phyloP scores from a whole-genome alignment of 257 asterid species.

The Solanum commersonii region DNA sequence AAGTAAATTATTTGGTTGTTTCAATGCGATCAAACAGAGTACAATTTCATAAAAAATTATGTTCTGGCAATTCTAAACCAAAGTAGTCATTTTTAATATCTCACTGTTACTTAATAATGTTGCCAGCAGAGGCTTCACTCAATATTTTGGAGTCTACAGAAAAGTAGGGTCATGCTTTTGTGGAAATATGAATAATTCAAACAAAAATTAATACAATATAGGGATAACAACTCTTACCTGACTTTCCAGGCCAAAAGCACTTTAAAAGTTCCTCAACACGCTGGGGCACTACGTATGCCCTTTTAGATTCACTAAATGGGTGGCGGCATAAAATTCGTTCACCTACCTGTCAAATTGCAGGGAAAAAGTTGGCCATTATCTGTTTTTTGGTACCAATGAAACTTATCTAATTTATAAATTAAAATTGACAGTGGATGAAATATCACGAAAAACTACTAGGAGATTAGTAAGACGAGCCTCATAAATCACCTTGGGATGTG shows the following conservation, averaged over 20 bases:
- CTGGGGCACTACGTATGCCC: constrained; percentile 89
- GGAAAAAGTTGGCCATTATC: not conserved
- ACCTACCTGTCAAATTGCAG: constrained; percentile 38
- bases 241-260: constrained; percentile 57
- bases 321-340: constrained; percentile 83
- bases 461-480: not conserved
- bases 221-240: not conserved
- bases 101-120: not conserved
- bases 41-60: not conserved
- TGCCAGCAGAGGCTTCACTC: not conserved
- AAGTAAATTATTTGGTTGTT: not conserved
- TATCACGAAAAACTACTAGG: not conserved
- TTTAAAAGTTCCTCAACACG: constrained; percentile 82
- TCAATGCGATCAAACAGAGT: not conserved
- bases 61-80: not conserved
- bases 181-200: not conserved
- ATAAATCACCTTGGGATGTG: constrained; percentile 70
- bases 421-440: not conserved
- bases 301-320: constrained; percentile 87
- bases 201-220: not conserved
- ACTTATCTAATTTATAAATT: not conserved
- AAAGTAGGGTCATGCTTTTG: not conserved
- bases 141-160: not conserved
- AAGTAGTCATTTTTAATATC: not conserved
- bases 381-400: not conserved